Evolutionary conservation across 805 yeast species (phyloP), one percentile per base, ranked within the genome.

Genomic region (Tetrapisispora iriomotensis): DNA sequence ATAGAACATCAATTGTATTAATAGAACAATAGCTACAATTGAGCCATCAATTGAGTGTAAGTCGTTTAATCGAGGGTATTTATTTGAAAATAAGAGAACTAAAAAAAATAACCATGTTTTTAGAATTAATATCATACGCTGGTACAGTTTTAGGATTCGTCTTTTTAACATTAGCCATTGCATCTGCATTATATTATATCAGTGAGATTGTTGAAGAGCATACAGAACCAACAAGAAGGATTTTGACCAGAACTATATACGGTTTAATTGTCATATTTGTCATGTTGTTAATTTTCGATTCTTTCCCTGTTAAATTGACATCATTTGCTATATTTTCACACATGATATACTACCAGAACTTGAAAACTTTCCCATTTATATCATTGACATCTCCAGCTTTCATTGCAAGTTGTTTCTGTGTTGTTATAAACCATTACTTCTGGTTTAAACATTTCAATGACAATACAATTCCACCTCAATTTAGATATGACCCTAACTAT

Each of bases 161-260:
- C 2, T 71, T 75, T 40, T 65, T 77, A 38, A 77, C 82, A 0
- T 62, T 78, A 25, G 73, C 85, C 17, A 79, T 82, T 43, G 96
- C 97, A 0, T 83, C 95, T 2, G 97, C 95, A 0, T 66, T 92
- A 25, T 92, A 87, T 66, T 88, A 87, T 52, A 68, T 90, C 28
- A 83, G 95, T 8, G 98, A 92, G 57, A 64, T 87, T 24, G 94
- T 92, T 13, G 98, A 92, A 57, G 96, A 88, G 53, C 90, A 92
- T 58, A 74, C 94, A 0, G 92, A 83, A 46, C 77, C 87, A 36
- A 84, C 97, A 9, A 81, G 75, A 50, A 64, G 85, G 42, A 68
- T 86, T 39, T 66, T 92, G 28, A 69, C 67, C 33, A 69, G 78
- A 46, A 57, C 77, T 38, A 86, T 88, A 25, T 75, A 76, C 55